A percentile compares a stretch with the other conserved stretches of the same genome.
phyloP scores from a whole-genome alignment of 805 yeast genomes.

The Candida morakotiae region DNA sequence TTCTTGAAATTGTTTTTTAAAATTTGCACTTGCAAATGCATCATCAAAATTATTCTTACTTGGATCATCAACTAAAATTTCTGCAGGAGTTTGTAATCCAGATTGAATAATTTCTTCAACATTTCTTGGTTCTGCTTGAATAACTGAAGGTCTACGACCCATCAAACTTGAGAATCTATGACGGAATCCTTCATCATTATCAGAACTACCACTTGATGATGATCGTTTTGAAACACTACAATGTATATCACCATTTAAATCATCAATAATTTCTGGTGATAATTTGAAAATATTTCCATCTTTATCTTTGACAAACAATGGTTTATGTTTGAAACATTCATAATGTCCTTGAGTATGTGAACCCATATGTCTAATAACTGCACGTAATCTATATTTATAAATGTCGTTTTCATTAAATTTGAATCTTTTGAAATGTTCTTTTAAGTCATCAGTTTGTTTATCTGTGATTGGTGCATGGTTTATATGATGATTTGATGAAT shows the following conservation, averaged over 20 bases:
- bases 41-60: slow-evolving; percentile 12
- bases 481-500: not conserved
- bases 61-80: slow-evolving; percentile 29
- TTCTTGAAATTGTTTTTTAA: slow-evolving; percentile 9
- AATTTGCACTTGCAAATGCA: slow-evolving; percentile 21
- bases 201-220: not conserved
- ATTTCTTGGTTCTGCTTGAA: slow-evolving; percentile 32
- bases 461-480: slow-evolving; percentile 29
- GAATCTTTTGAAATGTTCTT: slow-evolving; percentile 31
- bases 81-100: slow-evolving; percentile 40
- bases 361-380: slow-evolving; percentile 83
- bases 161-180: slow-evolving; percentile 33
- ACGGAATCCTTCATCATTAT: slow-evolving; percentile 25
- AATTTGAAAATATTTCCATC: slow-evolving; percentile 39
- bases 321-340: slow-evolving; percentile 81
- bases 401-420: slow-evolving; percentile 38
- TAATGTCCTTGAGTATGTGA: slow-evolving; percentile 88
- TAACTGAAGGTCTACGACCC: slow-evolving; percentile 38
- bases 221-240: slow-evolving; percentile 7
- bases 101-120: slow-evolving; percentile 36
- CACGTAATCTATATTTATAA: slow-evolving; percentile 55
- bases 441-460: slow-evolving; percentile 33
- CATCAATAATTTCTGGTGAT: slow-evolving; percentile 36
- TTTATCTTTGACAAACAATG: slow-evolving; percentile 46
- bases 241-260: slow-evolving; percentile 12